Conservation (phyloP, 805 yeast genomes). For the Wickerhamomyces queroliae region DNA sequence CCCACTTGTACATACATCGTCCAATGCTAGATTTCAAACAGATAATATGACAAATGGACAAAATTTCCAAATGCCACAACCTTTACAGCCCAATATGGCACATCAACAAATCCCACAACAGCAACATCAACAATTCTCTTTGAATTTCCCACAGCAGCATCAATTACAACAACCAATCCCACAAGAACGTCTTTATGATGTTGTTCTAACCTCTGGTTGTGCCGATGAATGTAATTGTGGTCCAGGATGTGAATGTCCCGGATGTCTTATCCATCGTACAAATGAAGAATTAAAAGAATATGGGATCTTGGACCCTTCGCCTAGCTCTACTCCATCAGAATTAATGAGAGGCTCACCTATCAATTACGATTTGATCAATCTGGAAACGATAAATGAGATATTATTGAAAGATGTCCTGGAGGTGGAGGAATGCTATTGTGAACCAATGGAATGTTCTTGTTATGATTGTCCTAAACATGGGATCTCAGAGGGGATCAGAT, state of each 20-base stretch:
- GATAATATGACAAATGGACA: background rate
- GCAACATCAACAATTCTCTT: background rate
- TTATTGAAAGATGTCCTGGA: slow-evolving; percentile 9
- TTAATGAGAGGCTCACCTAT: background rate
- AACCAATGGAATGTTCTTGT: slow-evolving; percentile 10
- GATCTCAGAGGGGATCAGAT: slow-evolving; percentile 17
- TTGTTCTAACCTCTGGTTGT: slow-evolving; percentile 18
- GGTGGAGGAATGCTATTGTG: slow-evolving; percentile 15
- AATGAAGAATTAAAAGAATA: slow-evolving; percentile 18
- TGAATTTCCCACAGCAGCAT: background rate
- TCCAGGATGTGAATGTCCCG: slow-evolving; percentile 18
- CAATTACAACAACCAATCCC: background rate
- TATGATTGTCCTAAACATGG: slow-evolving; percentile 20
- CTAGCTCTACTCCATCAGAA: slow-evolving; percentile 11
- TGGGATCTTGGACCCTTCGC: slow-evolving; percentile 16
- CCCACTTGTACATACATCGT: background rate
- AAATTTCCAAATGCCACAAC: background rate
- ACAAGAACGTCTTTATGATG: slow-evolving; percentile 10
- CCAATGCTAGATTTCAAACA: background rate
- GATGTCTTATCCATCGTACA: slow-evolving; percentile 22
- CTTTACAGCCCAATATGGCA: background rate
- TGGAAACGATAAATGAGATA: slow-evolving; percentile 16
- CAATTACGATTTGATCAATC: slow-evolving; percentile 6
- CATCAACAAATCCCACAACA: background rate
- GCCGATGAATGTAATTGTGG: slow-evolving; percentile 22